Conservation (phyloP, 805 yeast genomes). For the Starmerella stigmatis region DNA sequence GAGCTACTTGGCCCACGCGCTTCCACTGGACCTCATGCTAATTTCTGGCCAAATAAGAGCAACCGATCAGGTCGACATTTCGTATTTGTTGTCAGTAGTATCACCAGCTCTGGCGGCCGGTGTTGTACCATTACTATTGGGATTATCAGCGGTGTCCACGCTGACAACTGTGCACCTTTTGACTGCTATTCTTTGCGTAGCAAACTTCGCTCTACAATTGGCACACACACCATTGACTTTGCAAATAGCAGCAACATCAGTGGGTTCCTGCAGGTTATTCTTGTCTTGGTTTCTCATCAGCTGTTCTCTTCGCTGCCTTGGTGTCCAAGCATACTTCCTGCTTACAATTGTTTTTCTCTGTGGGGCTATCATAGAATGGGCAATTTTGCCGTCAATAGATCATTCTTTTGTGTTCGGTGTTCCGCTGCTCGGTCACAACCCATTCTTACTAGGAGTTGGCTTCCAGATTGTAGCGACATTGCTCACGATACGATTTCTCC, state of each 20-base stretch:
- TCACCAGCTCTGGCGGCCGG: neutral
- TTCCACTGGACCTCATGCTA: conserved; percentile 8
- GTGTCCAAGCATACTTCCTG: neutral
- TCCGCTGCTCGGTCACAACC: neutral
- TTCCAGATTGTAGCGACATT: neutral
- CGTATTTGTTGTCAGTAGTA: neutral
- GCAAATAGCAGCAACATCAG: neutral
- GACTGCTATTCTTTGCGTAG: neutral
- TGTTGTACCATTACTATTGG: neutral
- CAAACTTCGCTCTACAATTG: neutral
- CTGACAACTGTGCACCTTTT: neutral
- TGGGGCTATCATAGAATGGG: neutral
- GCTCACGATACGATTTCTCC: neutral
- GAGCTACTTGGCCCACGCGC: conserved; percentile 7
- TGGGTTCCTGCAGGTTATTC: neutral
- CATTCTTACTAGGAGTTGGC: neutral
- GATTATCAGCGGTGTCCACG: neutral
- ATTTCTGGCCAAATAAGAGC: conserved; percentile 1
- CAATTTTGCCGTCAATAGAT: neutral
- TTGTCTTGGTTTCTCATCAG: neutral
- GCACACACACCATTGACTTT: neutral
- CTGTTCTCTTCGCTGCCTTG: neutral
- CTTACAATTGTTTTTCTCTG: neutral
- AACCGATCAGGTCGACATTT: neutral
- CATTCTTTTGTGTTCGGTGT: neutral